phyloP scores from a whole-genome alignment of 2,329 filamentous ascomycete genomes.

The Pseudonectria foliicola region DNA sequence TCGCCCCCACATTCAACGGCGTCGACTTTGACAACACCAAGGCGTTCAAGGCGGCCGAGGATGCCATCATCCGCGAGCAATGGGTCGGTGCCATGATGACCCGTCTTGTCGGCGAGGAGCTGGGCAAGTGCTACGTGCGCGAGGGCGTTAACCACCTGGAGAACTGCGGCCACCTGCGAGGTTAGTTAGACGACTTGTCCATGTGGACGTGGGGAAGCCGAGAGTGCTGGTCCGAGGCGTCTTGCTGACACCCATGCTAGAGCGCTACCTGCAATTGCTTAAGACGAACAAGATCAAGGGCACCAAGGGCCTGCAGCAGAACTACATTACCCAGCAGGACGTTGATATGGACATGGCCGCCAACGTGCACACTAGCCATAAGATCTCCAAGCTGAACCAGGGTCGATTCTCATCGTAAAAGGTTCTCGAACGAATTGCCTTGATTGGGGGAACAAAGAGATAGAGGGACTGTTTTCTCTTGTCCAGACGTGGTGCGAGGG shows the following conservation, averaged over 20 bases:
- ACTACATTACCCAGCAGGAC: conserved; percentile 56
- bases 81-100: conserved; percentile 91
- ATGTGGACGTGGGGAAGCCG: conserved; percentile 3
- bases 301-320: conserved; percentile 72
- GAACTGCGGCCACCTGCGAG: conserved; percentile 76
- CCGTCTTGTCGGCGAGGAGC: conserved; percentile 70
- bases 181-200: conserved; percentile 42
- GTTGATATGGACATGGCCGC: conserved; percentile 31
- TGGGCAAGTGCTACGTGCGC: conserved; percentile 77
- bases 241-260: conserved; percentile 36
- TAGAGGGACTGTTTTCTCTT: conserved; percentile 6
- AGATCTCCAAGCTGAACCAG: conserved; percentile 32
- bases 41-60: conserved; percentile 74
- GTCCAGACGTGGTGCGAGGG: conserved; percentile 15
- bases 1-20: conserved; percentile 76
- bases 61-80: conserved; percentile 76
- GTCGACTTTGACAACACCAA: conserved; percentile 81
- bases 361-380: conserved; percentile 34
- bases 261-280: conserved; percentile 72
- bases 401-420: conserved; percentile 26
- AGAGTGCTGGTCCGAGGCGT: conserved; percentile 1
- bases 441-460: not conserved
- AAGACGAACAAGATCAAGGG: conserved; percentile 72
- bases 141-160: conserved; percentile 84
- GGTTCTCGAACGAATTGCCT: not conserved